Evolutionary conservation across 805 yeast genomes (phyloP).

Genomic region (Wickerhamiella vanderwaltii): DNA sequence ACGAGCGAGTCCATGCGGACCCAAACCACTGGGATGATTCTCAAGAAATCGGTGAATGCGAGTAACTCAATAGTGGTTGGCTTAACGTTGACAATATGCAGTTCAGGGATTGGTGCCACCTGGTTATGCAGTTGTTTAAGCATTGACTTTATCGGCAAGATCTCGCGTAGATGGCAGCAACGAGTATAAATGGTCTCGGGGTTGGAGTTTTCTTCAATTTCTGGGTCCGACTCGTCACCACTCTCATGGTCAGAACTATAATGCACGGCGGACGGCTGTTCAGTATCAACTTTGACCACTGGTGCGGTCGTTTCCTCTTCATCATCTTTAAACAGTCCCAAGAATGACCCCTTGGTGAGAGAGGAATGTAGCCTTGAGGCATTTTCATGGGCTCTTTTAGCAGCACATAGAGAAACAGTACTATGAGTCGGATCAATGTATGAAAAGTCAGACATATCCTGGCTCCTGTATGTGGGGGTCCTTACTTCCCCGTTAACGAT

Average conservation of each 20-base stretch:
- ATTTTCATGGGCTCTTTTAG: constrained; percentile 17
- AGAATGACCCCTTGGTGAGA: constrained; percentile 7
- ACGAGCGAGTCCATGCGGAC: constrained; percentile 69
- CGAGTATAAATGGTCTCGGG: constrained; percentile 75
- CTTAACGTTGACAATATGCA: constrained; percentile 71
- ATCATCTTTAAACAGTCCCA: constrained; percentile 17
- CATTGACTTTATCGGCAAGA: constrained; percentile 83
- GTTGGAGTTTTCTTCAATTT: constrained; percentile 23
- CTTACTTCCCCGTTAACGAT: constrained; percentile 24
- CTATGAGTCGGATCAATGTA: constrained; percentile 17
- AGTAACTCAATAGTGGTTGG: constrained; percentile 83
- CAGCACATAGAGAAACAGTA: constrained; percentile 15
- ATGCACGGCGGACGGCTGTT: constrained; percentile 18
- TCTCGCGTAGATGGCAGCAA: constrained; percentile 87
- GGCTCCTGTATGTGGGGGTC: constrained; percentile 11
- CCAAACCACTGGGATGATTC: constrained; percentile 72
- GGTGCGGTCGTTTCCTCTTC: constrained; percentile 14
- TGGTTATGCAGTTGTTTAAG: constrained; percentile 68
- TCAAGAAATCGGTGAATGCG: constrained; percentile 76
- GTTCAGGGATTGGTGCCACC: constrained; percentile 55
- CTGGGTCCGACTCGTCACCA: background rate
- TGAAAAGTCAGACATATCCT: constrained; percentile 10
- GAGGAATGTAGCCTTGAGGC: constrained; percentile 19
- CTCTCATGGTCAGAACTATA: background rate
- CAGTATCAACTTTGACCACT: constrained; percentile 1